Evolutionary conservation across 768 basidiomycete genomes (phyloP).

Genomic region (Termitomyces sp.): DNA sequence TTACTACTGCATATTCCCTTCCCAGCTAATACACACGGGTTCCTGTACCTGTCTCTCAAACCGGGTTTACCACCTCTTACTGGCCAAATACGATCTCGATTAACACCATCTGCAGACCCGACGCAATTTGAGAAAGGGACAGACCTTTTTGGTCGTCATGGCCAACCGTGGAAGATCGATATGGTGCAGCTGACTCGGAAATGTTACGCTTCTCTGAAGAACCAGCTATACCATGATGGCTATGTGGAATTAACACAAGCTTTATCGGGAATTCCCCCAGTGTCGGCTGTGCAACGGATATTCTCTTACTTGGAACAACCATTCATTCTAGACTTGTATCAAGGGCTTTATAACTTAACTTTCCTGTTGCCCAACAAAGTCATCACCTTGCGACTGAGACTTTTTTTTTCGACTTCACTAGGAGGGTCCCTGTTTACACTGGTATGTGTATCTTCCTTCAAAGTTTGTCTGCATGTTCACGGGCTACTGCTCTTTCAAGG

Average conservation of each 20-base stretch:
- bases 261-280: background rate
- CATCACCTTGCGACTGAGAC: too few relatives aligned
- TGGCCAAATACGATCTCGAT: background rate
- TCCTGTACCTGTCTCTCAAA: background rate
- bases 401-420: too few relatives aligned
- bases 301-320: conserved; percentile 2
- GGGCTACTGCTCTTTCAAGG: background rate
- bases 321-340: background rate
- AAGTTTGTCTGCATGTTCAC: background rate
- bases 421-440: background rate
- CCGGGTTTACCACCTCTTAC: background rate
- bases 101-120: background rate
- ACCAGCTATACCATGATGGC: background rate
- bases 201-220: background rate
- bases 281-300: too few relatives aligned
- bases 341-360: too few relatives aligned
- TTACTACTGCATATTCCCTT: too few relatives aligned
- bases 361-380: background rate
- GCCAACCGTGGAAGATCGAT: background rate
- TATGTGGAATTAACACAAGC: background rate
- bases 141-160: background rate
- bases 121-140: background rate
- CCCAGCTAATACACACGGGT: background rate
- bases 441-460: background rate
- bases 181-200: background rate